phyloP scores from a whole-genome alignment of 306 rosid genomes.

The Malus fusca region DNA sequence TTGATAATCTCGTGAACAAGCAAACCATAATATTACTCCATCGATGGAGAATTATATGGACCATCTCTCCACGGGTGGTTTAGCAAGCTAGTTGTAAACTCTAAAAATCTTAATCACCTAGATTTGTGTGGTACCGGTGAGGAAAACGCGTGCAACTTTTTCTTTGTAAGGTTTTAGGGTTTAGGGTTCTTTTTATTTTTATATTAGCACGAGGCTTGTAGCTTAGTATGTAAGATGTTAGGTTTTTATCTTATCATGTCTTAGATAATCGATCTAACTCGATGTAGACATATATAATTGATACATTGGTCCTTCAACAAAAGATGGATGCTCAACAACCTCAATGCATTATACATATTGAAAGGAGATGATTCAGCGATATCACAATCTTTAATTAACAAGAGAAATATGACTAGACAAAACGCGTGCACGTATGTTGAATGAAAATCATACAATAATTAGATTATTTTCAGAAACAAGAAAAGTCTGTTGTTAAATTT shows the following conservation, averaged over 20 bases:
- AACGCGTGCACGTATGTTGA: not conserved
- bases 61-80: not conserved
- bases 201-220: too few species aligned
- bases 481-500: not conserved
- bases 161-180: not conserved
- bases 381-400: not conserved
- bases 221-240: not conserved
- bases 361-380: too few species aligned
- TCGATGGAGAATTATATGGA: not conserved
- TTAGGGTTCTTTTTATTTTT: too few species aligned
- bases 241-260: not conserved
- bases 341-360: too few species aligned
- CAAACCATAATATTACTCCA: not conserved
- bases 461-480: not conserved
- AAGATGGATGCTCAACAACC: not conserved
- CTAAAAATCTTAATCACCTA: not conserved
- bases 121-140: not conserved
- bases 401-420: not conserved
- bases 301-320: not conserved
- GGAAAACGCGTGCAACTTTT: not conserved
- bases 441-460: too few species aligned
- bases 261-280: not conserved
- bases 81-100: not conserved
- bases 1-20: not conserved
- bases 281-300: too few species aligned